Percentiles rank a stretch among this genome's conserved stretches.
phyloP scores from a whole-genome alignment of 805 yeast genomes.

The Candida namnaoensis region DNA sequence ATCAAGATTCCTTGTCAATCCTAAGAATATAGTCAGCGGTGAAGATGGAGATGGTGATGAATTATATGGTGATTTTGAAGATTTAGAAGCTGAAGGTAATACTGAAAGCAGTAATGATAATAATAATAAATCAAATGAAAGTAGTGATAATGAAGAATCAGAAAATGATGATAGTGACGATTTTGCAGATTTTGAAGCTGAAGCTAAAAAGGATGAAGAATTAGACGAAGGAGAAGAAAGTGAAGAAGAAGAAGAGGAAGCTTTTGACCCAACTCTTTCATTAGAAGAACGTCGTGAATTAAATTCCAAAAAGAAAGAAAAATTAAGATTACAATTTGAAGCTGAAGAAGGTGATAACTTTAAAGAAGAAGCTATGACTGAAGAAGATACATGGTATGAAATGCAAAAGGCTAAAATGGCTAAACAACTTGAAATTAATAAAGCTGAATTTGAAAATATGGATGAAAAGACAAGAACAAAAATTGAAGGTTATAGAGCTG shows the following conservation, averaged over 20 bases:
- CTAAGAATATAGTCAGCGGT: slow-evolving; percentile 29
- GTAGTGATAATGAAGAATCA: slow-evolving; percentile 22
- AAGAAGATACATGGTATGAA: slow-evolving; percentile 96
- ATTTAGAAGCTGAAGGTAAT: slow-evolving; percentile 29
- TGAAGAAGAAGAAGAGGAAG: slow-evolving; percentile 20
- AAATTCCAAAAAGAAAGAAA: slow-evolving; percentile 86
- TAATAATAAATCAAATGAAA: slow-evolving; percentile 3
- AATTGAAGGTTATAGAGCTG: slow-evolving; percentile 90
- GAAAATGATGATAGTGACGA: slow-evolving; percentile 31
- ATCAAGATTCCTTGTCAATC: slow-evolving; percentile 45
- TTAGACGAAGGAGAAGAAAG: slow-evolving; percentile 25
- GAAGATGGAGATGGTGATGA: slow-evolving; percentile 37
- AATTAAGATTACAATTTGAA: slow-evolving; percentile 82
- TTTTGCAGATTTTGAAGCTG: slow-evolving; percentile 40
- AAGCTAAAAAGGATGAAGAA: slow-evolving; percentile 28
- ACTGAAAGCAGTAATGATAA: slow-evolving; percentile 9
- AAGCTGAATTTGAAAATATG: slow-evolving; percentile 65
- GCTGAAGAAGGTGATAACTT: slow-evolving; percentile 64
- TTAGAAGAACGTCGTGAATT: slow-evolving; percentile 68
- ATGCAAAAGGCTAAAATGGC: slow-evolving; percentile 95
- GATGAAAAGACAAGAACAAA: slow-evolving; percentile 68
- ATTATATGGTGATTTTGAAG: slow-evolving; percentile 49
- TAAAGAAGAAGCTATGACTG: slow-evolving; percentile 74
- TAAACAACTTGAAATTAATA: slow-evolving; percentile 90
- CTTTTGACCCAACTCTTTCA: slow-evolving; percentile 30